phyloP scores from a whole-genome alignment of 2,329 filamentous ascomycete species.

The Trichoderma sp. region DNA sequence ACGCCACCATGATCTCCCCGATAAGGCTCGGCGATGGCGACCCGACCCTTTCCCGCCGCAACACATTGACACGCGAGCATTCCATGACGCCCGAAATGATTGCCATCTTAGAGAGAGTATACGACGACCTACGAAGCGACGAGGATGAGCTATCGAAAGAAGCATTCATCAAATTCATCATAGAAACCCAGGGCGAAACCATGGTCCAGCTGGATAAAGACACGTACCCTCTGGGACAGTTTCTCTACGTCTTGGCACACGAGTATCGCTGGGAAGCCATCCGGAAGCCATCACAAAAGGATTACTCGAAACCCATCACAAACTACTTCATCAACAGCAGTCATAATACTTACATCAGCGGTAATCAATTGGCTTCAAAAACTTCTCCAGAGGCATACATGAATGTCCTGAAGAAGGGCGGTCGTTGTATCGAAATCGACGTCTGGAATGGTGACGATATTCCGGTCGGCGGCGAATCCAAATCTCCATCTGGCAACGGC shows the following conservation, averaged over 20 bases:
- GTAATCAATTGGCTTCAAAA: constrained; percentile 78
- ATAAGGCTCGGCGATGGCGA: not conserved
- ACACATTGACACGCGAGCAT: constrained; percentile 22
- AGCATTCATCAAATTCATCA: constrained; percentile 49
- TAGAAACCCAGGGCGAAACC: constrained; percentile 46
- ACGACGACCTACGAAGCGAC: constrained; percentile 41
- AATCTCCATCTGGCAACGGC: constrained; percentile 37
- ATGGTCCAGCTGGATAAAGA: constrained; percentile 37
- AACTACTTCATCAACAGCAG: constrained; percentile 95
- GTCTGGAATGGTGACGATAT: constrained; percentile 75
- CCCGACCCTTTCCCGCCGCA: constrained; percentile 19
- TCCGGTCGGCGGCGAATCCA: constrained; percentile 33
- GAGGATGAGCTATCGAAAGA: constrained; percentile 32
- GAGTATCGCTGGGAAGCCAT: constrained; percentile 44
- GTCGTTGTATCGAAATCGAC: constrained; percentile 91
- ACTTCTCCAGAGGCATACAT: constrained; percentile 77
- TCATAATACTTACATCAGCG: constrained; percentile 89
- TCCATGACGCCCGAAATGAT: constrained; percentile 48
- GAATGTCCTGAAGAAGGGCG: constrained; percentile 70
- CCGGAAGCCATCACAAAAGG: constrained; percentile 47
- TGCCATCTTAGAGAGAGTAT: constrained; percentile 47
- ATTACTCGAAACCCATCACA: constrained; percentile 67
- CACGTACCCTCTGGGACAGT: constrained; percentile 46
- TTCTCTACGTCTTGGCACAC: constrained; percentile 48
- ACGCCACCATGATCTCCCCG: constrained; percentile 33